These are phyloP conservation scores for Venturia oleaginea DNA, from an alignment of 2,329 filamentous ascomycete species.

Conservation along the genomic window DNA sequence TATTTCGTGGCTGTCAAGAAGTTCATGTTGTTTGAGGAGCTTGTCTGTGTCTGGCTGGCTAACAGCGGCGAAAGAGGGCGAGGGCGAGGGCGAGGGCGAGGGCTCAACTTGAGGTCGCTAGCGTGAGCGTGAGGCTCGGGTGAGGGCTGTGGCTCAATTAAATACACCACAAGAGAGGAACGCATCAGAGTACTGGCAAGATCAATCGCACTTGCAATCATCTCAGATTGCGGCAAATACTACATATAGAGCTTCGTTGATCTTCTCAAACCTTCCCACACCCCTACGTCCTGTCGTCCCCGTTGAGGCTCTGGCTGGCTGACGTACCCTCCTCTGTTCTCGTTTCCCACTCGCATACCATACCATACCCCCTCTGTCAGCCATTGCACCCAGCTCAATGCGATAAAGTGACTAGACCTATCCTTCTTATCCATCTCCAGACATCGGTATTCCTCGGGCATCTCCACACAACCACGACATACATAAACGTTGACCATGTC, in stretches of 20 bases:
- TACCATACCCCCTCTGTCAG: neutral
- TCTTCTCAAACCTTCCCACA: neutral
- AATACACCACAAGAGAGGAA: neutral
- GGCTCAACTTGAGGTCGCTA: neutral
- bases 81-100: neutral
- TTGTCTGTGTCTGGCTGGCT: neutral
- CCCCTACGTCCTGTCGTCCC: neutral
- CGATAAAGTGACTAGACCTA: neutral
- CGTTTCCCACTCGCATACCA: neutral
- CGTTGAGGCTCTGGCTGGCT: neutral
- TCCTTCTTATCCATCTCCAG: neutral
- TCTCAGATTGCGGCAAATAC: neutral
- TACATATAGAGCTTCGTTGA: neutral
- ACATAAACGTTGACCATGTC: constrained; percentile 26
- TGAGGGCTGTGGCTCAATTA: neutral
- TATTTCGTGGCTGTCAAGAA: neutral
- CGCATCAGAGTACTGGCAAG: neutral
- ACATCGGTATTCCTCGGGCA: neutral
- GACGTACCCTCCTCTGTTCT: neutral
- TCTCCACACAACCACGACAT: neutral
- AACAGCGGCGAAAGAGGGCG: neutral
- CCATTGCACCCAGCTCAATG: constrained; percentile 1
- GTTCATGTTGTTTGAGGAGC: neutral
- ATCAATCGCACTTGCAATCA: neutral
- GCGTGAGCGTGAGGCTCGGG: neutral